phyloP scores from a whole-genome alignment of 805 yeast genomes.

The Ogataea ramenticola region DNA sequence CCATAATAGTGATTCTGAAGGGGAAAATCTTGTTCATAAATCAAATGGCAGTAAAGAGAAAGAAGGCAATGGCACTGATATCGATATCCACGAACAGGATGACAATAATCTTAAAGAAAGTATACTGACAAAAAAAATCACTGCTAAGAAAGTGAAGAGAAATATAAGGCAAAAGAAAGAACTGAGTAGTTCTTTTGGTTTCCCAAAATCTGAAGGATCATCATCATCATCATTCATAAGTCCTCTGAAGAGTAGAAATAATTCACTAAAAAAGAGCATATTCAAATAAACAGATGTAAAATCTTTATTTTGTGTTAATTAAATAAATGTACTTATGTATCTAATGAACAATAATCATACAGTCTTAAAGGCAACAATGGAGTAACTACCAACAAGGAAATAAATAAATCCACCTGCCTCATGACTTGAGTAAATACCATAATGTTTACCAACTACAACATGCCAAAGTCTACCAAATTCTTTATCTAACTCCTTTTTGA shows the following conservation, averaged over 20 bases:
- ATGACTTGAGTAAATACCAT: conserved; percentile 75
- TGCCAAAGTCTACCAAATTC: conserved; percentile 72
- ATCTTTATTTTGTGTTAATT: no score
- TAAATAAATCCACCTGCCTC: conserved; percentile 65
- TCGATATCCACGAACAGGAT: not conserved
- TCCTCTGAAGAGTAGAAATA: conserved; percentile 17
- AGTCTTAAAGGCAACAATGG: conserved; percentile 64
- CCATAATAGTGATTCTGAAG: not conserved
- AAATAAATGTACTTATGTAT: no score
- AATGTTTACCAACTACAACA: conserved; percentile 71
- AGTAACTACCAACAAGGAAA: conserved; percentile 62
- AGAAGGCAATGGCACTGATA: not conserved
- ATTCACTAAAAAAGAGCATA: conserved; percentile 10
- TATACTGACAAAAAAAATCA: not conserved
- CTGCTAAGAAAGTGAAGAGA: conserved; percentile 3
- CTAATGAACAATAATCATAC: no score
- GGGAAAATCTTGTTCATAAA: not conserved
- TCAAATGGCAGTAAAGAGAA: not conserved
- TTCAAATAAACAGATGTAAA: conserved; percentile 6
- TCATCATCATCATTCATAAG: conserved; percentile 3
- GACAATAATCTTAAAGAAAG: not conserved
- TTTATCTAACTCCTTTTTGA: conserved; percentile 61
- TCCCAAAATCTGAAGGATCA: not conserved
- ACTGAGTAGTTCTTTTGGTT: not conserved
- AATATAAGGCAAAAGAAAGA: conserved; percentile 1